phyloP scores from a whole-genome alignment of 2,329 filamentous ascomycete species.

The Claviceps cyperi region DNA sequence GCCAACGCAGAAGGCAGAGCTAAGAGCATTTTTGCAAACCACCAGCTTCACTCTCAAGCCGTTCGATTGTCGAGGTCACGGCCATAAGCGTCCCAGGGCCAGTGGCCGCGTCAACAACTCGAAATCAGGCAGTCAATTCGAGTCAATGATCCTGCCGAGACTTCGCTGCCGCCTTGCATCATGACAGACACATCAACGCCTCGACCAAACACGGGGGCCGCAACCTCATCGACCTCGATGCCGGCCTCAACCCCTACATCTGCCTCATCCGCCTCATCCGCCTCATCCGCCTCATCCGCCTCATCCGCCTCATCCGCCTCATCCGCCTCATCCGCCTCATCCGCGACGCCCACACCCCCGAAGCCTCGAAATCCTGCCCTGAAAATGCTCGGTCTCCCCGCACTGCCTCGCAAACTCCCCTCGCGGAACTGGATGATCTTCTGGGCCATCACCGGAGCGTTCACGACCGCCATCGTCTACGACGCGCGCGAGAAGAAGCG shows the following conservation, averaged over 20 bases:
- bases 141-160: not conserved
- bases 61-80: not conserved
- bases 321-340: conserved; percentile 13
- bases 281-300: conserved; percentile 10
- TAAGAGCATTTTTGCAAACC: not conserved
- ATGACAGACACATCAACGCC: not conserved
- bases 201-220: conserved; percentile 1
- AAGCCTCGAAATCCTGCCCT: conserved; percentile 52
- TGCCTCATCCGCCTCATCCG: conserved; percentile 11
- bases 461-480: conserved; percentile 73
- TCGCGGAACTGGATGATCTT: conserved; percentile 99
- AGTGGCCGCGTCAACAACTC: not conserved
- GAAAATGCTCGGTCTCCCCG: conserved; percentile 72
- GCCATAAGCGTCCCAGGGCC: not conserved
- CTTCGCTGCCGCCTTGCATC: not conserved
- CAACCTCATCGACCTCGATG: conserved; percentile 1
- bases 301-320: conserved; percentile 11
- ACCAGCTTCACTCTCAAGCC: not conserved
- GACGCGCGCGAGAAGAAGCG: conserved; percentile 83
- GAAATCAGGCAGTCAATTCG: not conserved
- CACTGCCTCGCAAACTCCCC: conserved; percentile 68
- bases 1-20: too few species aligned
- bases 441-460: conserved; percentile 60
- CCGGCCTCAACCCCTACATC: conserved; percentile 9
- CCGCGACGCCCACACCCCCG: conserved; percentile 19